A percentile compares a stretch with the other conserved stretches of the same genome.
phyloP scores from a whole-genome alignment of 2,329 filamentous ascomycete genomes.

The Colletotrichum incanum region DNA sequence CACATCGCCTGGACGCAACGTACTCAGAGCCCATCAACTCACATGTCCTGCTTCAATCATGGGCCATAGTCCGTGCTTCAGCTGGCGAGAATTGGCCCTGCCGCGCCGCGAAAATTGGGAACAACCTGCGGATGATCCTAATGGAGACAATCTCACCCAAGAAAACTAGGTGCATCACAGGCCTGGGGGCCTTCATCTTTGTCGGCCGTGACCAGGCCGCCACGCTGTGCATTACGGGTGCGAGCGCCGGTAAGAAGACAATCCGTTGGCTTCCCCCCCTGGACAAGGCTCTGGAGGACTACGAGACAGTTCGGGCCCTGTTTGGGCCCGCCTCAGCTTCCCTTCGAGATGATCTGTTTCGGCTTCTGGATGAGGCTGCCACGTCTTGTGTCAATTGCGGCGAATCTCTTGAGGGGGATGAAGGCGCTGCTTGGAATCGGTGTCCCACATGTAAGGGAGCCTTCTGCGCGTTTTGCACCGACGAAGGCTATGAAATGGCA shows the following conservation, averaged over 20 bases:
- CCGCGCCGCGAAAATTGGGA: background rate
- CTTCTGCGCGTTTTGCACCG: background rate
- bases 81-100: background rate
- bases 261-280: background rate
- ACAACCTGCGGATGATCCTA: background rate
- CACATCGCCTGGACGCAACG: background rate
- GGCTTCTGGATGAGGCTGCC: background rate
- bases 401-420: background rate
- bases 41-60: background rate
- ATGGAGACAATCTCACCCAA: background rate
- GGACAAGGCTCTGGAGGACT: background rate
- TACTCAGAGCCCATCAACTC: slow-evolving; percentile 7
- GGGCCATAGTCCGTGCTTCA: background rate
- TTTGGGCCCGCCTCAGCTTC: background rate
- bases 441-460: background rate
- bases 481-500: background rate
- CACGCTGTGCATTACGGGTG: background rate
- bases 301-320: background rate
- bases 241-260: background rate
- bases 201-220: background rate
- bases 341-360: background rate
- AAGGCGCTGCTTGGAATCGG: background rate
- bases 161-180: background rate
- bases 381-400: background rate
- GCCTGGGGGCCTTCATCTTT: background rate